Evolutionary conservation across 805 yeast genomes (phyloP).

Genomic region (Candida andamanensis): DNA sequence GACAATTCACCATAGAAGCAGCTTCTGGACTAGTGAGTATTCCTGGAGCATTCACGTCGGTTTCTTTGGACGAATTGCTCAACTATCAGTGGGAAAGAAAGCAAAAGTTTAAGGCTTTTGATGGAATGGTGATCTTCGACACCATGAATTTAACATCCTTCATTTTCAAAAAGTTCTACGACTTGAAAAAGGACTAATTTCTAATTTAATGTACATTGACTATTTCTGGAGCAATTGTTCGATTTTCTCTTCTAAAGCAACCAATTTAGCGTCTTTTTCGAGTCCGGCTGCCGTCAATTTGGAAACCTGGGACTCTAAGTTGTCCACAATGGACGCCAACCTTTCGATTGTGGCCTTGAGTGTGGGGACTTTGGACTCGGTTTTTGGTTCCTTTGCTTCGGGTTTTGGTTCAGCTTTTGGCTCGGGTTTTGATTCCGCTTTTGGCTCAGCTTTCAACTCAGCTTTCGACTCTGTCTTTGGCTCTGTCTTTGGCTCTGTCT

Average conservation of each 20-base stretch:
- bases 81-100: conserved; percentile 69
- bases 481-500: conserved; percentile 6
- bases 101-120: conserved; percentile 51
- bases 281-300: conserved; percentile 47
- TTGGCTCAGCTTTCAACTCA: conserved; percentile 7
- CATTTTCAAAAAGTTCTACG: conserved; percentile 72
- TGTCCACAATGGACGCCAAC: conserved; percentile 51
- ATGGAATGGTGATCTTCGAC: conserved; percentile 63
- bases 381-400: conserved; percentile 15
- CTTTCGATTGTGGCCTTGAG: conserved; percentile 69
- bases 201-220: not conserved
- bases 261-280: conserved; percentile 63
- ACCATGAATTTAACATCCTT: conserved; percentile 64
- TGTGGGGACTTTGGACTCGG: conserved; percentile 48
- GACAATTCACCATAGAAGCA: conserved; percentile 70
- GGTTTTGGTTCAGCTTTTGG: conserved; percentile 10
- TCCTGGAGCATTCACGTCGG: conserved; percentile 49
- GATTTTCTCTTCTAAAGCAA: conserved; percentile 55
- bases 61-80: conserved; percentile 69
- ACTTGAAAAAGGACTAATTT: conserved; percentile 33
- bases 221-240: conserved; percentile 46
- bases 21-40: conserved; percentile 66
- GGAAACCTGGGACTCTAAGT: conserved; percentile 52
- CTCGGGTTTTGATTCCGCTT: conserved; percentile 6
- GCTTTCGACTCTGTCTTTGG: conserved; percentile 8